These are phyloP conservation scores for Pelagophyceae sp. DNA, from an alignment of 352 stramenopile genomes.

Conservation along the genomic window DNA sequence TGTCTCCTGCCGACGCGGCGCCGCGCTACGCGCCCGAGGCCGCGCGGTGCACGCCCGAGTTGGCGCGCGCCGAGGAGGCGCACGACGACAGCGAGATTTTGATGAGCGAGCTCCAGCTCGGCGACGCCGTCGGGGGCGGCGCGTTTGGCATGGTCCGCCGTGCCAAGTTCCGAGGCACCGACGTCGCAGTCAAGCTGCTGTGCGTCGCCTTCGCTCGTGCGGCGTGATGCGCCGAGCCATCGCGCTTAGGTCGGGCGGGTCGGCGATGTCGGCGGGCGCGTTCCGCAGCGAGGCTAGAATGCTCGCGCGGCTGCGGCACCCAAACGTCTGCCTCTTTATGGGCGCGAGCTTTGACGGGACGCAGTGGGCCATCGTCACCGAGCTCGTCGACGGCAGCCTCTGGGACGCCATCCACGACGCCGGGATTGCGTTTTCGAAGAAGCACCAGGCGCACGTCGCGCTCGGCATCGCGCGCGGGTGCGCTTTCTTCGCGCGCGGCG, in stretches of 20 bases:
- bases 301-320: not conserved
- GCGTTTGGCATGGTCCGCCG: slow-evolving; percentile 68
- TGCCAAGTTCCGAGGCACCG: slow-evolving; percentile 57
- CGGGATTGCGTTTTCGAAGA: too few relatives aligned
- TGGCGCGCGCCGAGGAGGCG: too few relatives aligned
- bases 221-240: too few relatives aligned
- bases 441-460: too few relatives aligned
- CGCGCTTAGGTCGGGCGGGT: too few relatives aligned
- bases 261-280: not conserved
- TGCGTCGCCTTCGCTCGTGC: not conserved
- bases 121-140: slow-evolving; percentile 67
- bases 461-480: not conserved
- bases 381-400: slow-evolving; percentile 20
- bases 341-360: slow-evolving; percentile 17
- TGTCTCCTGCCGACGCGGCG: not conserved
- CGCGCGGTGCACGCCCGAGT: too few relatives aligned
- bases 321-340: slow-evolving; percentile 18
- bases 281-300: slow-evolving; percentile 6
- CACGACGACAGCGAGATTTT: not conserved
- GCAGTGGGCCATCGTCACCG: slow-evolving; percentile 10
- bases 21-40: too few relatives aligned
- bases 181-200: slow-evolving; percentile 68
- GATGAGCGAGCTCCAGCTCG: slow-evolving; percentile 52
- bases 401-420: slow-evolving; percentile 21
- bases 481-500: too few relatives aligned